Evolutionary conservation across 2,329 filamentous ascomycete species (phyloP).

Genomic region (Arthrinium phaeospermum): DNA sequence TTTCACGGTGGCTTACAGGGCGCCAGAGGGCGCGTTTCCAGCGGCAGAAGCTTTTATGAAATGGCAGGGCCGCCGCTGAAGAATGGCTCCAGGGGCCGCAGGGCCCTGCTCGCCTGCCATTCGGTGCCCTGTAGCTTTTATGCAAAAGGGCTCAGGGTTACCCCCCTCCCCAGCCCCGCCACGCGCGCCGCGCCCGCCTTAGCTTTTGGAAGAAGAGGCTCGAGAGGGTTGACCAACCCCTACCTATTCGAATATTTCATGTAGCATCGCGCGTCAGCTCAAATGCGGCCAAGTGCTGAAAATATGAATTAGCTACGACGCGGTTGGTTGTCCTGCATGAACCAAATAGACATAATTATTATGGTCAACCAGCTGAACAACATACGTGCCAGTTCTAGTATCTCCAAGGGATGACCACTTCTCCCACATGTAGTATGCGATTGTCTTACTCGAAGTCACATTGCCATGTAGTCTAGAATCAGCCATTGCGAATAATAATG

Average conservation of each 20-base stretch:
- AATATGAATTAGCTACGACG: background rate
- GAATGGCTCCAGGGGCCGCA: background rate
- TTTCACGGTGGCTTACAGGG: background rate
- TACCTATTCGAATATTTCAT: background rate
- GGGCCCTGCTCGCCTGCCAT: background rate
- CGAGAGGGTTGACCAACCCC: background rate
- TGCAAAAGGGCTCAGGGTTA: background rate
- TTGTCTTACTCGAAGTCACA: too few relatives aligned
- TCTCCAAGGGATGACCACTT: background rate
- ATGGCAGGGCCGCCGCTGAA: background rate
- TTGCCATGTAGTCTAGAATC: background rate
- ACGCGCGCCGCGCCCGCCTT: background rate
- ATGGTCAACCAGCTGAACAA: background rate
- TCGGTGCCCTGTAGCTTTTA: conserved; percentile 2
- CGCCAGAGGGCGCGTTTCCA: conserved; percentile 16
- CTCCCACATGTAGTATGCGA: background rate
- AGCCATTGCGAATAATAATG: background rate
- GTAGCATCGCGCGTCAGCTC: background rate
- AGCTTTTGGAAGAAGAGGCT: background rate
- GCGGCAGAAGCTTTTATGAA: background rate
- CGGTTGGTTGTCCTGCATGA: background rate
- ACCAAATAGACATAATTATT: background rate
- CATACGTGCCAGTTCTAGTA: background rate
- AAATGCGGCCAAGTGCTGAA: background rate
- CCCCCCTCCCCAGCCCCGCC: background rate